Base-by-base conservation (phyloP, 2,329 filamentous ascomycete genomes). In the Amesomyces nigricolor region DNA sequence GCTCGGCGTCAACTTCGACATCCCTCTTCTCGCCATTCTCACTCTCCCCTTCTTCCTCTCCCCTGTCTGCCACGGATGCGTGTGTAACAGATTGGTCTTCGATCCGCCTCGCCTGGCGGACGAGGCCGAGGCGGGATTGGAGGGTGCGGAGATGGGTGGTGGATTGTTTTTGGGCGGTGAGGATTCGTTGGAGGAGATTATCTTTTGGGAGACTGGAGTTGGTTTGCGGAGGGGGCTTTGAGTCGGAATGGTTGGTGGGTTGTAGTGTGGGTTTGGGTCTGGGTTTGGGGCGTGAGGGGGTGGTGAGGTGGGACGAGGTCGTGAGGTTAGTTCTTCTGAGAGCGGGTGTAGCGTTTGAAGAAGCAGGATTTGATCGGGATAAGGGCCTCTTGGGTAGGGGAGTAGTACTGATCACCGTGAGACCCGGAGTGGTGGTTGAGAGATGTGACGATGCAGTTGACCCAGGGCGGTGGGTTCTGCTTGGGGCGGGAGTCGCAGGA, bases 21-120 rank as follows among this genome's bases (percentile, higher is more conserved):
- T 29, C 22, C 22, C 6, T 26, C 22, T 6, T 26, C 22, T 26
- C 22, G 17, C 17, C 17, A 19, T 19, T 19, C 17, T 19, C 50
- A 13, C n/a, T 19, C 10, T 13, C 38, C 26, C 39, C 26, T n/a
- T n/a, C 17, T 26, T 6, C 22, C 6, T 26, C 22, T 26, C 17
- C 17, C 17, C 17, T 19, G 17, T 19, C 17, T 19, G 17, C 17
- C 17, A 19, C 17, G 17, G 17, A 19, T 19, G 17, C 17, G 17
- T 5, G 16, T 40, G 9, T 42, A 9, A n/a, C 22, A 16, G 9
- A 38, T 1, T 39, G 17, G 17, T 45, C 10, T 32, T 78, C 74
- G 64, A 84, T 78, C 40, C 74, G 73, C 9, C 72, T 64, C 4
- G 81, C 82, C 63, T 85, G 81, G 45, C 64, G 66, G 45, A 68